phyloP scores from a whole-genome alignment of 148 eudicot species.

The Chenopodium suecicum region DNA sequence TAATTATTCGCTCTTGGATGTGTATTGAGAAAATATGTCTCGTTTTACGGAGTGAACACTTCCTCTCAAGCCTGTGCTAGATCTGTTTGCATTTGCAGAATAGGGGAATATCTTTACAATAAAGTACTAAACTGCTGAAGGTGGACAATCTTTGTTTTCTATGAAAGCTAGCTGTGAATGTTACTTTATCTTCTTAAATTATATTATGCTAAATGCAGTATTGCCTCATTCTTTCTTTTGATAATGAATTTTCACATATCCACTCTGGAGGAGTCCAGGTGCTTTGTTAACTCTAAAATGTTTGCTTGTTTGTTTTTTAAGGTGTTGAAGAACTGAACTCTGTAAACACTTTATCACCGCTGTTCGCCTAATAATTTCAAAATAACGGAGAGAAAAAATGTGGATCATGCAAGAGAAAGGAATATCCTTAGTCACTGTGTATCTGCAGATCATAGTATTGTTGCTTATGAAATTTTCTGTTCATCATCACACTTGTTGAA shows the following conservation, averaged over 20 bases:
- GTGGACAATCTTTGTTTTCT: slow-evolving; percentile 27
- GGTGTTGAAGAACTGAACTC: neutral
- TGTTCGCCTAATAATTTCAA: slow-evolving; percentile 22
- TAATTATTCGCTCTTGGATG: neutral
- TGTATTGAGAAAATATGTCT: slow-evolving; percentile 13
- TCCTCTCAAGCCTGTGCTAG: slow-evolving; percentile 71
- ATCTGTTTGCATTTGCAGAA: slow-evolving; percentile 75
- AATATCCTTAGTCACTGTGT: slow-evolving; percentile 86
- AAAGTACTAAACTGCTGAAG: slow-evolving; percentile 23
- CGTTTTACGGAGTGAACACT: slow-evolving; percentile 56
- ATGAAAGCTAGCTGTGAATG: neutral
- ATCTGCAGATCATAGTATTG: slow-evolving; percentile 18
- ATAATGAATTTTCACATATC: neutral
- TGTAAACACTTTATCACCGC: neutral
- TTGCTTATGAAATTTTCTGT: slow-evolving; percentile 15
- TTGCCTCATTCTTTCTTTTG: neutral
- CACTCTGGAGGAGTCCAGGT: neutral
- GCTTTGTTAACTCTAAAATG: neutral
- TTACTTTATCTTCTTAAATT: neutral
- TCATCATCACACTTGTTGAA: slow-evolving; percentile 7
- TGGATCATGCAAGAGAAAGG: slow-evolving; percentile 87
- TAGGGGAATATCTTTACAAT: slow-evolving; percentile 76
- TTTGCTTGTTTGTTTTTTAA: slow-evolving; percentile 10
- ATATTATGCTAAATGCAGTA: neutral
- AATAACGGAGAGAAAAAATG: slow-evolving; percentile 79